Evolutionary conservation across 129 eudicot species (phyloP).

Genomic region (Tagetes erecta): DNA sequence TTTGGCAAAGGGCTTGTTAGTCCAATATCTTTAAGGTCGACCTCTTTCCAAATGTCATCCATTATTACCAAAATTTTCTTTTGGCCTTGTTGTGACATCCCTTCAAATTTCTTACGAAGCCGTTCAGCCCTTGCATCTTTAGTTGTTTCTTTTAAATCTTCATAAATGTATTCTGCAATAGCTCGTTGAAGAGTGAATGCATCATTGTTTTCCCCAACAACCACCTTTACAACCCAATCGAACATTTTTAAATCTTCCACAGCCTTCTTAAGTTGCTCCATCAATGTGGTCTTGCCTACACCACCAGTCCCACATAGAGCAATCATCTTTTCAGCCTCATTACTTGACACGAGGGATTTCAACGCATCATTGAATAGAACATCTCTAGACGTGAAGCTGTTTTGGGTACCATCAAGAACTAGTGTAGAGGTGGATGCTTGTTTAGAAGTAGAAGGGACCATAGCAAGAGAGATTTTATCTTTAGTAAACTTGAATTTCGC

Average conservation of each 20-base stretch:
- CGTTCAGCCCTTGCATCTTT: conserved; percentile 23
- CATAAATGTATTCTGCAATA: background rate
- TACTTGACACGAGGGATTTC: background rate
- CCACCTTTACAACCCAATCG: conserved; percentile 20
- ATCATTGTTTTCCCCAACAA: conserved; percentile 2
- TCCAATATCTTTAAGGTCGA: no score
- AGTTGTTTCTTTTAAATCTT: background rate
- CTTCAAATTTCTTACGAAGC: background rate
- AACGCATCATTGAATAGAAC: background rate
- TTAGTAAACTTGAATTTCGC: background rate
- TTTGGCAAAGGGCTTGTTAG: no score
- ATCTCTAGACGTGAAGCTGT: background rate
- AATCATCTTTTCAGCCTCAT: conserved; percentile 1
- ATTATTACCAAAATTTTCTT: no score
- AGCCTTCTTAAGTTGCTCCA: no score
- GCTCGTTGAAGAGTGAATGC: background rate
- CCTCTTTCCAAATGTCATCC: no score
- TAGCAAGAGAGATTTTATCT: background rate
- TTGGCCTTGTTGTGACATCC: no score
- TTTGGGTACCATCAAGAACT: background rate
- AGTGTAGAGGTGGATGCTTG: no score
- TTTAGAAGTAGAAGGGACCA: background rate
- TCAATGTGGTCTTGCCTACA: no score
- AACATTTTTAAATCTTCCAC: background rate
- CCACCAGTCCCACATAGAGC: conserved; percentile 2